Conservation (phyloP, 768 basidiomycete genomes). For the Podaxis rugospora region DNA sequence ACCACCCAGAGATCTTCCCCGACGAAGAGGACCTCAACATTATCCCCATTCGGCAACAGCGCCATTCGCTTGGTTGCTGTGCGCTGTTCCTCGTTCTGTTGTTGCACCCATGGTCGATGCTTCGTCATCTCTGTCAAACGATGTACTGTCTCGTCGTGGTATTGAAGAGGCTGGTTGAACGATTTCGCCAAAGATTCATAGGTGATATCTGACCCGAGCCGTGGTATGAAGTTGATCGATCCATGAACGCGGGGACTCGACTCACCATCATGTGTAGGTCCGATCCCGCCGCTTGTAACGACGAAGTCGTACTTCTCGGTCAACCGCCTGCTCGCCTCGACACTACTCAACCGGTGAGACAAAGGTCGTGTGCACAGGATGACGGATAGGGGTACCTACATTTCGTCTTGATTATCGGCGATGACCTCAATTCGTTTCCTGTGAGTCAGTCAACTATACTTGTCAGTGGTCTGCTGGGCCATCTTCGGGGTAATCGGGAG, state of each 20-base stretch:
- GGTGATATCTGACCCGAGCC: slow-evolving; percentile 59
- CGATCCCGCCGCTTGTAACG: slow-evolving; percentile 87
- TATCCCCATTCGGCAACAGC: slow-evolving; percentile 59
- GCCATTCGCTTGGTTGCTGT: slow-evolving; percentile 86
- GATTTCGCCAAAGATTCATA: slow-evolving; percentile 85
- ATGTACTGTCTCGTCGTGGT: slow-evolving; percentile 73
- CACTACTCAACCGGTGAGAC: slow-evolving; percentile 32
- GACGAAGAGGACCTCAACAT: slow-evolving; percentile 77
- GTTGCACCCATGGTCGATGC: slow-evolving; percentile 48
- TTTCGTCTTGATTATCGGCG: slow-evolving; percentile 86
- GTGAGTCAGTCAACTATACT: slow-evolving; percentile 22
- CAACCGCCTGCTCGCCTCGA: slow-evolving; percentile 83
- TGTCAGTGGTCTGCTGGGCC: slow-evolving; percentile 17
- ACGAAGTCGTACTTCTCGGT: slow-evolving; percentile 84
- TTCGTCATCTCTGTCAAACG: slow-evolving; percentile 66
- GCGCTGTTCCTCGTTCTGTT: slow-evolving; percentile 71
- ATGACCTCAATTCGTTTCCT: slow-evolving; percentile 91
- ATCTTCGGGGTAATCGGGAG: slow-evolving; percentile 1
- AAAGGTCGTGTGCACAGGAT: background rate
- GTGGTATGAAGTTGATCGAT: background rate
- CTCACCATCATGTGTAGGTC: slow-evolving; percentile 85
- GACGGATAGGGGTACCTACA: slow-evolving; percentile 38
- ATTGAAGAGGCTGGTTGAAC: slow-evolving; percentile 64
- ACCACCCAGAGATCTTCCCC: slow-evolving; percentile 84
- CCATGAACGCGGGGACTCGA: background rate